Base-by-base conservation (phyloP, 768 basidiomycete species). In the Pilatotrama ljubarskyi region DNA sequence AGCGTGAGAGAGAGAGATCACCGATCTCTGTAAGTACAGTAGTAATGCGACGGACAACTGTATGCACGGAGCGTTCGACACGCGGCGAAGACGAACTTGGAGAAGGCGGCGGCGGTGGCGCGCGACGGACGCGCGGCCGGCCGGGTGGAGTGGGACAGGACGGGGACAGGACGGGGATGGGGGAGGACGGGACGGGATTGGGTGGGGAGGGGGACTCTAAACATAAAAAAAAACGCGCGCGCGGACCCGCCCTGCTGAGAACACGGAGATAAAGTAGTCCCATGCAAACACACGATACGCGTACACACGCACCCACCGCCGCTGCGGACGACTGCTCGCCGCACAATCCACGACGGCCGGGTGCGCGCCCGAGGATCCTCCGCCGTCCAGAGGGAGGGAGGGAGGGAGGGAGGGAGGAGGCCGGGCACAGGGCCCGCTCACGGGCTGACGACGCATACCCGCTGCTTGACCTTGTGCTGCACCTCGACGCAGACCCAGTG, bases 401-500 rank as follows among this genome's bases (percentile, higher is more conserved):
- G 29, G 17, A 15, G 3, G 5, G 42, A 32, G 18, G 42, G 29
- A 20, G 42, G 42, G 11, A 11, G 52, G 17, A 20, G 42, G 10
- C 15, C 20, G 55, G 25, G 9, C 14, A 11, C 35, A 37, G 48
- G n/a, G n/a, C n/a, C n/a, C 26, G 40, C 14, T 6, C 43, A 38
- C 50, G 20, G 46, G 49, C 17, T 24, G 48, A 59, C 59, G 24
- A 38, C 59, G 58, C 54, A 57, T 46, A 66, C 57, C 14, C 64
- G 68, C 62, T 71, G 70, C 41, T 64, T 69, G 48, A 73, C 68
- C 29, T 61, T 67, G 35, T 69, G 72, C 41, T 62, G 64, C 54
- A 73, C 69, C 59, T 73, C 72, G 20, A 73, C 69, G 49, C 64
- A 68, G 37, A 73, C 68, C 72, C 72, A 73, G 44, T 63, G 52